Evolutionary conservation across 495 filamentous ascomycete species (phyloP).

Genomic region (Darksidea phi): DNA sequence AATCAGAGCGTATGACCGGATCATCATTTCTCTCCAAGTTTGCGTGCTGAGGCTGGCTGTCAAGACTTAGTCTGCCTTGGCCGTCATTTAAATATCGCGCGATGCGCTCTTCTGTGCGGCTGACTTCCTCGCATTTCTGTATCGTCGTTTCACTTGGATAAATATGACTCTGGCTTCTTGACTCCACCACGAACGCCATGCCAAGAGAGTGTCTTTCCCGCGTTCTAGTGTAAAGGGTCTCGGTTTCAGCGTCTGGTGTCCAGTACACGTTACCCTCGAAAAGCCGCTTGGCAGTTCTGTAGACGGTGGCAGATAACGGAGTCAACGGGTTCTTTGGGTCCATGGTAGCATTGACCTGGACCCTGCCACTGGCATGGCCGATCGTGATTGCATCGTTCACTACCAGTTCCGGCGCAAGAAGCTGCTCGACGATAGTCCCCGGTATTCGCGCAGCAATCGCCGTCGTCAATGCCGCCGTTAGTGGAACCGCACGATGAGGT

Average conservation of each 20-base stretch:
- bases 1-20: too few relatives aligned
- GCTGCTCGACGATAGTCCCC: slow-evolving; percentile 39
- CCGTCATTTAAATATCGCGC: too few relatives aligned
- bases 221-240: not conserved
- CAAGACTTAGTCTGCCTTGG: too few relatives aligned
- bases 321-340: slow-evolving; percentile 44
- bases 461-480: slow-evolving; percentile 61
- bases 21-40: too few relatives aligned
- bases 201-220: slow-evolving; percentile 4
- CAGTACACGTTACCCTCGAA: slow-evolving; percentile 58
- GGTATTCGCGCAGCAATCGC: slow-evolving; percentile 56
- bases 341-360: slow-evolving; percentile 55
- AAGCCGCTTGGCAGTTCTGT: slow-evolving; percentile 55
- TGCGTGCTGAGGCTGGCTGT: too few relatives aligned
- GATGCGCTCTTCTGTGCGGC: too few relatives aligned
- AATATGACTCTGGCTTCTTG: not conserved
- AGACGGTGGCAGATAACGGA: slow-evolving; percentile 48
- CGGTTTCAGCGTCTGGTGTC: slow-evolving; percentile 25
- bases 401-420: slow-evolving; percentile 34
- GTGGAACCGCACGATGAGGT: slow-evolving; percentile 63
- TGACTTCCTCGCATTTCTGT: too few relatives aligned
- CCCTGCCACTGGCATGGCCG: slow-evolving; percentile 61
- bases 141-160: too few relatives aligned
- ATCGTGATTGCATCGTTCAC: slow-evolving; percentile 50
- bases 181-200: slow-evolving; percentile 13